phyloP scores from a whole-genome alignment of 345 rosid genomes.

The Eucalyptus sp. region DNA sequence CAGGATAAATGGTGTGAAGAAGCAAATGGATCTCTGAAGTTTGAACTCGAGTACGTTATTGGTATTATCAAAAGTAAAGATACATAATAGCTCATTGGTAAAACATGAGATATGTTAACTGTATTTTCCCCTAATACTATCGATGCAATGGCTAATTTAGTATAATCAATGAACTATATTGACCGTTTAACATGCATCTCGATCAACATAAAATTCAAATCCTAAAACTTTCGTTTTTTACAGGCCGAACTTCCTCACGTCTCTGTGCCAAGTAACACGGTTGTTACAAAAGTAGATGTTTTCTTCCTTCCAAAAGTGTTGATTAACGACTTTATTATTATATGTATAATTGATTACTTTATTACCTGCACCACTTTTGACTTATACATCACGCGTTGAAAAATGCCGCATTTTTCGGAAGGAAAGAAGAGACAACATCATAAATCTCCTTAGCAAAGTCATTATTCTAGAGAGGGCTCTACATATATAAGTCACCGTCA shows the following conservation, averaged over 20 bases:
- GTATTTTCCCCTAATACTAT: not conserved
- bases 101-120: not conserved
- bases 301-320: not conserved
- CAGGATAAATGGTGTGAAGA: not conserved
- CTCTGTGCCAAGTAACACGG: not conserved
- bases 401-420: not conserved
- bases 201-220: not conserved
- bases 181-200: not conserved
- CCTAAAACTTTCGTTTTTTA: not conserved
- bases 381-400: not conserved
- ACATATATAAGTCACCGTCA: not conserved
- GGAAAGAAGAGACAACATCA: not conserved
- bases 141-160: not conserved
- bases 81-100: not conserved
- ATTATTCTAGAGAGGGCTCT: not conserved
- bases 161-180: not conserved
- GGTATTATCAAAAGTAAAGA: not conserved
- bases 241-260: not conserved
- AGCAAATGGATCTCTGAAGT: not conserved
- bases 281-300: not conserved
- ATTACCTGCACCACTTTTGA: not conserved
- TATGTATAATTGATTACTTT: not conserved
- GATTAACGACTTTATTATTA: not conserved
- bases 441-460: not conserved
- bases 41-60: not conserved